Evolutionary conservation across 108 stramenopile species (phyloP), one percentile per base, ranked within the genome.

Genomic region (Discostella pseudostelligera): DNA sequence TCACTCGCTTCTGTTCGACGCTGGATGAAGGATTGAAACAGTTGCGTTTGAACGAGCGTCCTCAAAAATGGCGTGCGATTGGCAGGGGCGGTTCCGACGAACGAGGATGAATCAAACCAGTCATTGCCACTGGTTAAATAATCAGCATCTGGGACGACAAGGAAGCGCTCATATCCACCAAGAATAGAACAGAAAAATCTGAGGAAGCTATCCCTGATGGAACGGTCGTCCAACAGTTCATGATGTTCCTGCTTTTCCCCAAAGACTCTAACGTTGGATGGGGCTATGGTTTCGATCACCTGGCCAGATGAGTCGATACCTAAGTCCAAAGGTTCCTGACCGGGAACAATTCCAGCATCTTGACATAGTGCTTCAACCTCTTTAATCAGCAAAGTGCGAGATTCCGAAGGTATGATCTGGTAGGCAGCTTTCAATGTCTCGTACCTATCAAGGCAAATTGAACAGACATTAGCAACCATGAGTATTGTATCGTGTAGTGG

Each of bases 1-100:
- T 93, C 92, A 65, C 89, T 89, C 6, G 89, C 86, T 55, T 93
- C 92, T 3, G 92, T 93, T 14, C 92, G 78, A 20, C 87, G 77
- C 71, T 93, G 92, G 58, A 93, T 83, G 59, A 89, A 93, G 4
- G 89, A 85, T 57, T 93, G 92, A 59, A 93, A 93, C 10, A 93
- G 67, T 68, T 93, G 92, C 0, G 92, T 93, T 12, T 81, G 60
- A 12, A 87, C 81, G 35, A 93, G 62, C 2, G 74, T 24, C 24
- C 69, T 78, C 24, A 93, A 47, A 74, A 68, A 93, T 13, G 84
- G 53, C 19, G 74, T 74, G 16, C 79, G 81, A 16, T 80, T 80
- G 4, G 80, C 76, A 6, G 86, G 70, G 8, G 76, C 84, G 10
- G 84, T 67, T 24, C 84, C 76, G 13, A 93, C 62, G 59, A 90